These are phyloP conservation scores for Chlamydomonas reinhardtii DNA, from an alignment of 163 green algal genomes.

Conservation along the genomic window DNA sequence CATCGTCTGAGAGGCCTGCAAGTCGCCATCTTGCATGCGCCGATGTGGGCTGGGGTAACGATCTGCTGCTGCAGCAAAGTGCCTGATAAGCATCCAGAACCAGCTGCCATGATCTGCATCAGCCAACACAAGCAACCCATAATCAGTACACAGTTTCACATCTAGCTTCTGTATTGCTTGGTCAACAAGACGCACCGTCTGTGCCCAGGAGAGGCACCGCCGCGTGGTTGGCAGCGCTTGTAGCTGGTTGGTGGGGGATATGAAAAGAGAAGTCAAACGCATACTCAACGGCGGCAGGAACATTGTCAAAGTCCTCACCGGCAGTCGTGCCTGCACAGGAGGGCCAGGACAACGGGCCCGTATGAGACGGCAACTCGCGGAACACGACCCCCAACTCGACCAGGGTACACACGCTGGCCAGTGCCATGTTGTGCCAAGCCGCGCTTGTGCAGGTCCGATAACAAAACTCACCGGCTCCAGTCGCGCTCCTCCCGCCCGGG, in stretches of 20 bases:
- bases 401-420: not conserved
- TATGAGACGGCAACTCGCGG: not conserved
- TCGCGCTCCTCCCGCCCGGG: too few species aligned
- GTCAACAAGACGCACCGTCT: not conserved
- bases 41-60: constrained; percentile 7
- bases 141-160: not conserved
- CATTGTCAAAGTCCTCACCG: too few species aligned
- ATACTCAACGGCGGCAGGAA: too few species aligned
- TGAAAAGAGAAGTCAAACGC: too few species aligned
- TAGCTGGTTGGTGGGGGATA: not conserved
- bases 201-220: constrained; percentile 6
- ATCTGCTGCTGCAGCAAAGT: not conserved
- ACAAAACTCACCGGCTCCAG: not conserved
- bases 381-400: not conserved
- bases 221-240: not conserved
- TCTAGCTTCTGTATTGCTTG: not conserved
- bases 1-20: not conserved
- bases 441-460: not conserved
- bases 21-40: not conserved
- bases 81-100: not conserved
- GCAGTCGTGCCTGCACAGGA: too few species aligned
- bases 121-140: not conserved
- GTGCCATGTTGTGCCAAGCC: not conserved
- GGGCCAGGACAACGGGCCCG: too few species aligned
- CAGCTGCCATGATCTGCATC: not conserved